Evolutionary conservation across 163 green algal genomes (phyloP).

Genomic region (Dunaliella salina): DNA sequence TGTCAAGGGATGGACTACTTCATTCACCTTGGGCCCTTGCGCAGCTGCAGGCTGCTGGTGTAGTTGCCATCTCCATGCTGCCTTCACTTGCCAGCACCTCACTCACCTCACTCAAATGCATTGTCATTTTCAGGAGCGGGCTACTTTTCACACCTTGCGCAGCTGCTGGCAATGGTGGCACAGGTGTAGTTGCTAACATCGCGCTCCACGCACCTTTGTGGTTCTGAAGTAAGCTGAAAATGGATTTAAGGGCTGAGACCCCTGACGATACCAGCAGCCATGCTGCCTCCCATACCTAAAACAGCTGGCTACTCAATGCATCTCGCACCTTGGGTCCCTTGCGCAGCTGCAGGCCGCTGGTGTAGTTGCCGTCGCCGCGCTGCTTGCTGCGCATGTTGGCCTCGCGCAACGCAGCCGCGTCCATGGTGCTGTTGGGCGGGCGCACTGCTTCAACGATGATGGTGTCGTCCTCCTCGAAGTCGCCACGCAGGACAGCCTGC

Average conservation of each 20-base stretch:
- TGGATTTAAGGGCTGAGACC: too few species aligned
- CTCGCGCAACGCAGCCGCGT: not conserved
- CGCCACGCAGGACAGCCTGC: slow-evolving; percentile 81
- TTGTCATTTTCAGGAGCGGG: too few species aligned
- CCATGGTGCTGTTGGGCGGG: not conserved
- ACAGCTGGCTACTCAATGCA: not conserved
- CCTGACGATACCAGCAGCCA: too few species aligned
- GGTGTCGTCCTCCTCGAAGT: slow-evolving; percentile 64
- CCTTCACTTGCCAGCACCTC: too few species aligned
- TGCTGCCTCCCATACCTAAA: too few species aligned
- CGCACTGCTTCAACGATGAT: slow-evolving; percentile 21
- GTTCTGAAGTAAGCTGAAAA: too few species aligned
- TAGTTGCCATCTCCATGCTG: slow-evolving; percentile 8
- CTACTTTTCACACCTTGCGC: not conserved
- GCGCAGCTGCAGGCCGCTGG: slow-evolving; percentile 19
- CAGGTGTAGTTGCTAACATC: too few species aligned
- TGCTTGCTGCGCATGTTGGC: not conserved
- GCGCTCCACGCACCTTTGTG: too few species aligned
- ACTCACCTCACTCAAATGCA: too few species aligned
- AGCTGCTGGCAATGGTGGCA: not conserved
- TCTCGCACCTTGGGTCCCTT: slow-evolving; percentile 11
- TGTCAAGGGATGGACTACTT: too few species aligned
- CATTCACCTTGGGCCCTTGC: slow-evolving; percentile 16
- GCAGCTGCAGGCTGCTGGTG: slow-evolving; percentile 20
- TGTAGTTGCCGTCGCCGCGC: slow-evolving; percentile 12